Evolutionary conservation across 768 basidiomycete genomes (phyloP).

Genomic region (Rubroboletus satanas): DNA sequence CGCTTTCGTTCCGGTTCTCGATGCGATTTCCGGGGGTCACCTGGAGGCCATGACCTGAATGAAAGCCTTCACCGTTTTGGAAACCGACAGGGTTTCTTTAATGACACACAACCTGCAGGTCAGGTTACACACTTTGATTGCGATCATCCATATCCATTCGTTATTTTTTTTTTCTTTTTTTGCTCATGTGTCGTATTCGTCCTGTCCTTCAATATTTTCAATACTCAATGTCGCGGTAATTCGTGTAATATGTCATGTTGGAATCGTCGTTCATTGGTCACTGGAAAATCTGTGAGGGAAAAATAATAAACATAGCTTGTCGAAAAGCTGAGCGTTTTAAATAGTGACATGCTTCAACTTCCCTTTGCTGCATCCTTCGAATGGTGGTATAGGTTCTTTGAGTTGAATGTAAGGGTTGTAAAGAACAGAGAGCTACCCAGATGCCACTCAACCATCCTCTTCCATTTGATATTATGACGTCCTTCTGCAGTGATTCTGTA

Average conservation of each 20-base stretch:
- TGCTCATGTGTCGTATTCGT: background rate
- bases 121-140: background rate
- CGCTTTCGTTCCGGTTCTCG: background rate
- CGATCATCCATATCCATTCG: background rate
- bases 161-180: background rate
- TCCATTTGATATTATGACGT: background rate
- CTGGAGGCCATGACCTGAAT: background rate
- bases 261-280: background rate
- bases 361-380: background rate
- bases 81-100: background rate
- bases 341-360: background rate
- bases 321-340: background rate
- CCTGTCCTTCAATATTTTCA: background rate
- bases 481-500: background rate
- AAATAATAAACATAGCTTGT: background rate
- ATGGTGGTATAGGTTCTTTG: background rate
- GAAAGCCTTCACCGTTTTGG: background rate
- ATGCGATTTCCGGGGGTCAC: background rate
- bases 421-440: background rate
- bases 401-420: background rate
- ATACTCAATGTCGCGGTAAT: background rate
- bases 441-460: background rate
- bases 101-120: constrained; percentile 5
- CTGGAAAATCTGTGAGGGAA: background rate
- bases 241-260: background rate